Evolutionary conservation across 441 rosid species (phyloP).

Genomic region (Gossypium laxum): DNA sequence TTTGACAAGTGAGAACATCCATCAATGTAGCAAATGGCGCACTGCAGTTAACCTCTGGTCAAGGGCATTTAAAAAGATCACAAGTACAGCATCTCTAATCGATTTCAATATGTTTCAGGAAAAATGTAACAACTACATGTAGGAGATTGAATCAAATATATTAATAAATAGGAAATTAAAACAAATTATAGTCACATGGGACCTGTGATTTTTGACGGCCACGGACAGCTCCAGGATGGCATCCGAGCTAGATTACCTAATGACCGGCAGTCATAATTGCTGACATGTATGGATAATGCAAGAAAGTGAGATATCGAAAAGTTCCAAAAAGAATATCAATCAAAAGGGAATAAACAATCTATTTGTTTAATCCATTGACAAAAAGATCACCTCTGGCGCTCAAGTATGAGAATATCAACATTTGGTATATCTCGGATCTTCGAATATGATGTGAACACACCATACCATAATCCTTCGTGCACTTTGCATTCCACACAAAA

Average conservation of each 20-base stretch:
- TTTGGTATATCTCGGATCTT: slow-evolving; percentile 32
- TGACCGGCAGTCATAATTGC: slow-evolving; percentile 42
- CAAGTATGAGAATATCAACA: slow-evolving; percentile 27
- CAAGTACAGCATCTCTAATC: not conserved
- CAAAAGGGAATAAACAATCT: not conserved
- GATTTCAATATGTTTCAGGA: not conserved
- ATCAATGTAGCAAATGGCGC: slow-evolving; percentile 39
- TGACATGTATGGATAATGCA: slow-evolving; percentile 18
- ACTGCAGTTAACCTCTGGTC: slow-evolving; percentile 45
- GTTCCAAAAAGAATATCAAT: not conserved
- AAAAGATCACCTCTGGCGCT: slow-evolving; percentile 39
- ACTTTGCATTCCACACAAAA: slow-evolving; percentile 41
- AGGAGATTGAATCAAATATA: not conserved
- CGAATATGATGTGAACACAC: slow-evolving; percentile 37
- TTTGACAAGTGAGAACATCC: slow-evolving; percentile 38
- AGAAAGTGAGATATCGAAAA: not conserved
- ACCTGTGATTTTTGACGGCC: slow-evolving; percentile 62
- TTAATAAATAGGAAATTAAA: not conserved
- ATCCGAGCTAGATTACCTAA: slow-evolving; percentile 31
- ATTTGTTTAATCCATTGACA: not conserved
- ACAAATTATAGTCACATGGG: slow-evolving; percentile 1
- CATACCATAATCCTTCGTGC: slow-evolving; percentile 56
- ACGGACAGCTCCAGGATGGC: slow-evolving; percentile 56
- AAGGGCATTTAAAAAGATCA: slow-evolving; percentile 11
- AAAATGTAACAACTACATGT: not conserved